Percentiles rank a stretch among this genome's conserved stretches.
phyloP scores from a whole-genome alignment of 2,329 filamentous ascomycete species.

The Helicocarpus griseus region DNA sequence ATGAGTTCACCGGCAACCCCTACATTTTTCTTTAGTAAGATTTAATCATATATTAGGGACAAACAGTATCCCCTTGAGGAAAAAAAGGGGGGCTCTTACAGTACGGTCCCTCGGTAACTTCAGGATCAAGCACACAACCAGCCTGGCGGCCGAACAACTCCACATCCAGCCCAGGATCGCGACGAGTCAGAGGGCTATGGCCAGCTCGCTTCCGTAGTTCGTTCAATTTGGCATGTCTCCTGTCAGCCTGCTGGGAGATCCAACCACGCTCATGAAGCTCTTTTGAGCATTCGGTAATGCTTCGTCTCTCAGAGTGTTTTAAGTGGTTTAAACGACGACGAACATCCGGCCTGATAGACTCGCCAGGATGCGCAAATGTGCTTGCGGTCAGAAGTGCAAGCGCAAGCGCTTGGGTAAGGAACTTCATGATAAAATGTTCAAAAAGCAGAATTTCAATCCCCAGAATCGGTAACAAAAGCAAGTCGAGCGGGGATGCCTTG shows the following conservation, averaged over 20 bases:
- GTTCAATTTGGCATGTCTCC: background rate
- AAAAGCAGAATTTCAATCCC: background rate
- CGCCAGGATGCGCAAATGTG: slow-evolving; percentile 1
- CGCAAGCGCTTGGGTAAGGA: background rate
- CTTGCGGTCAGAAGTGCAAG: background rate
- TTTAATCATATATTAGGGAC: slow-evolving; percentile 14
- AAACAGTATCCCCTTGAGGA: background rate
- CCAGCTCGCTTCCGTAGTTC: background rate
- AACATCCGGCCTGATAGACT: background rate
- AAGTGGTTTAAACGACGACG: background rate
- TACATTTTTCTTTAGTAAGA: slow-evolving; percentile 25
- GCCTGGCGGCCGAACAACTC: slow-evolving; percentile 13
- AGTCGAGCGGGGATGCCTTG: background rate
- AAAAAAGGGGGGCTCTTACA: background rate
- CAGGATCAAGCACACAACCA: slow-evolving; percentile 39
- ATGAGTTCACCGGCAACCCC: slow-evolving; percentile 33
- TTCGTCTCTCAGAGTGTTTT: background rate
- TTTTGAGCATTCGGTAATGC: background rate
- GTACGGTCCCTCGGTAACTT: slow-evolving; percentile 35
- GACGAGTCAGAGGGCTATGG: background rate
- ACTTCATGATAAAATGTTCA: background rate
- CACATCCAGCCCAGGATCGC: background rate
- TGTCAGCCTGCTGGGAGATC: background rate
- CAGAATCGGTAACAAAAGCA: background rate
- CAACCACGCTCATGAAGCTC: background rate